Percentiles rank a stretch among this genome's conserved stretches.
phyloP scores from a whole-genome alignment of 805 yeast species.

The Wickerhamiella dianesei region DNA sequence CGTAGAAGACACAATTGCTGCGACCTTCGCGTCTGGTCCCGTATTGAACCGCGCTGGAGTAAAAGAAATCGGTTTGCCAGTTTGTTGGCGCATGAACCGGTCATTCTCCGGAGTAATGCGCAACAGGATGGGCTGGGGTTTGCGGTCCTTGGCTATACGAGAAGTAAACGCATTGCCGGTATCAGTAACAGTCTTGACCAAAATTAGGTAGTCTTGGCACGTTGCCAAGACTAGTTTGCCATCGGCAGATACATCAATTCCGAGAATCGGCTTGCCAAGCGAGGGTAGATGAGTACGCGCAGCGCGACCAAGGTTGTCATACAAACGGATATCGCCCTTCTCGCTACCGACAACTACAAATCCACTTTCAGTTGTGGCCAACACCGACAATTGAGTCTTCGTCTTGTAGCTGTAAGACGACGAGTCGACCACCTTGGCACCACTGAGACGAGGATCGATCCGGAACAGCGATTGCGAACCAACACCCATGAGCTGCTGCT shows the following conservation, averaged over 20 bases:
- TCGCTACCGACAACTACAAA: conserved; percentile 61
- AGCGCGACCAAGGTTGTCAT: conserved; percentile 54
- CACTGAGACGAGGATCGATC: conserved; percentile 63
- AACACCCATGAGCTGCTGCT: conserved; percentile 61
- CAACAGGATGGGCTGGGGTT: conserved; percentile 58
- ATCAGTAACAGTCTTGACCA: conserved; percentile 53
- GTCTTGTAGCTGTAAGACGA: conserved; percentile 43
- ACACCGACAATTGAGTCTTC: conserved; percentile 38
- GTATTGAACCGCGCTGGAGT: conserved; percentile 68
- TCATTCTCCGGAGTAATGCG: conserved; percentile 60
- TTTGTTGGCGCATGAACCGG: conserved; percentile 42
- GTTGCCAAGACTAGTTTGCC: conserved; percentile 78
- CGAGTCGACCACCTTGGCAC: conserved; percentile 43
- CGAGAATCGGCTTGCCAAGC: conserved; percentile 58
- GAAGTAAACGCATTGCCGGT: conserved; percentile 56
- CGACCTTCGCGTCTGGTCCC: conserved; percentile 49
- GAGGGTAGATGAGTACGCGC: conserved; percentile 77
- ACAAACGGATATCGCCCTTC: conserved; percentile 64
- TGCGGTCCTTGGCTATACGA: conserved; percentile 48
- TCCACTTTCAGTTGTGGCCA: conserved; percentile 64
- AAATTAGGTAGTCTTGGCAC: conserved; percentile 53
- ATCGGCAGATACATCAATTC: conserved; percentile 59
- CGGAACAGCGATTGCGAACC: conserved; percentile 53
- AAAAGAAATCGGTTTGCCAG: conserved; percentile 40
- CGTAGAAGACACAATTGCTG: conserved; percentile 58